phyloP scores from a whole-genome alignment of 371 early-diverging fungal genomes.

The Vavraia culicis region DNA sequence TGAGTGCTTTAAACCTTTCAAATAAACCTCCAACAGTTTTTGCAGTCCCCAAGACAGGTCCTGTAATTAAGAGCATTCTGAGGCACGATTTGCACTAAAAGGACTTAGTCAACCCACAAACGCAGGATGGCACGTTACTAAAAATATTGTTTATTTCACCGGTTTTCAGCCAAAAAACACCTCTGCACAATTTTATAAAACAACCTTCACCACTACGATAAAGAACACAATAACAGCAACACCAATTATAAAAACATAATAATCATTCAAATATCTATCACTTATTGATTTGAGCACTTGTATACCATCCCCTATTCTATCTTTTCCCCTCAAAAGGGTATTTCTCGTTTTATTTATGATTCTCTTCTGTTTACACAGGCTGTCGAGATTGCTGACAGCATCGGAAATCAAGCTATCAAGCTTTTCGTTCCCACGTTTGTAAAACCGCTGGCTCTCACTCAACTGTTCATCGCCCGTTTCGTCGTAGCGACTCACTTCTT shows the following conservation, averaged over 20 bases:
- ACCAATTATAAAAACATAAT: conserved; percentile 20
- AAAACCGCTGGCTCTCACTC: conserved; percentile 14
- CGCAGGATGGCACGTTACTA: too few species aligned
- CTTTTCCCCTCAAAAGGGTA: conserved; percentile 19
- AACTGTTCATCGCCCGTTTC: neutral
- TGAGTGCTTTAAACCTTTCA: too few species aligned
- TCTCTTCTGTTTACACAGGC: conserved; percentile 23
- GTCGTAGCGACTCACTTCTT: neutral
- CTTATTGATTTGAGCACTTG: conserved; percentile 22
- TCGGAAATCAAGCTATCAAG: conserved; percentile 18
- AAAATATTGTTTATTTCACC: too few species aligned
- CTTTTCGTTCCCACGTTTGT: conserved; percentile 14
- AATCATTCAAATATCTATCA: conserved; percentile 29
- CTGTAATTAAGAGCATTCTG: too few species aligned
- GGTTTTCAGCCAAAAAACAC: too few species aligned
- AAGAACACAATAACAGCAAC: conserved; percentile 23
- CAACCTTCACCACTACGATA: conserved; percentile 33
- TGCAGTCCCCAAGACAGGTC: too few species aligned
- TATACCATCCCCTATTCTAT: conserved; percentile 24
- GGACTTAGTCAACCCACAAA: too few species aligned
- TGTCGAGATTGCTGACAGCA: conserved; percentile 24
- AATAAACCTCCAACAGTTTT: too few species aligned
- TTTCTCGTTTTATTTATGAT: conserved; percentile 22
- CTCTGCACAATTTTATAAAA: conserved; percentile 7
- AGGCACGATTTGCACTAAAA: too few species aligned